Evolutionary conservation across 1,139 yeast genomes (phyloP), one percentile per base, ranked within the genome.

Genomic region (Arxiozyma telluris): DNA sequence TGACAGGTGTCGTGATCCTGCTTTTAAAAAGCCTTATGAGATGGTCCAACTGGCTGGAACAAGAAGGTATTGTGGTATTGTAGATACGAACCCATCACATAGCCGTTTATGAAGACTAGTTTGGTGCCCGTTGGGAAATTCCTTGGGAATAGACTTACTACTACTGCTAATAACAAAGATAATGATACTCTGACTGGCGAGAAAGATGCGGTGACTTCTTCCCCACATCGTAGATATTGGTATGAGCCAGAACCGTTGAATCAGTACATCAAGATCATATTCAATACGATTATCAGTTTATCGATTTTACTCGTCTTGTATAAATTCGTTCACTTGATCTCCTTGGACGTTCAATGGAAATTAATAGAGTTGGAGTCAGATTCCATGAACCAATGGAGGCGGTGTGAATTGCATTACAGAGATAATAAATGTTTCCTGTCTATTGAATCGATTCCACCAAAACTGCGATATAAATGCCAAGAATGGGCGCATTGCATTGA

Each of bases 401-500:
- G 71, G 41, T 84, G 91, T 64, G 67, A 75, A 21, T 68, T 77
- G 38, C 70, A 77, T 15, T 85, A 80, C 64, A 57, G 68, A 46
- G 79, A 74, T 17, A 85, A 84, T 65, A 70, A 73, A 44, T 85
- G 93, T 64, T 73, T 73, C 34, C 30, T 17, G 27, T 23, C 52
- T 2, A 83, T 84, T 1, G 80, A 73, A 4, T 69, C 74, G 3
- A 70, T 81, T n/a, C 82, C 78, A 0, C 87, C 90, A 0, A 84
- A 83, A 1, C 64, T 84, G 53, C 81, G 78, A 56, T 70, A 71
- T 21, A 74, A 76, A 46, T 85, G 93, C 65, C 72, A 74, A 27
- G 73, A 75, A 55, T 85, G 87, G 87, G 74, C 73, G 54, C 74
- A 76, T 53, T 84, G 91, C 61, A 82, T 83, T 83, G 73, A 45